Evolutionary conservation across 371 early-diverging fungal species (phyloP).

Genomic region (Mucor ambiguus): DNA sequence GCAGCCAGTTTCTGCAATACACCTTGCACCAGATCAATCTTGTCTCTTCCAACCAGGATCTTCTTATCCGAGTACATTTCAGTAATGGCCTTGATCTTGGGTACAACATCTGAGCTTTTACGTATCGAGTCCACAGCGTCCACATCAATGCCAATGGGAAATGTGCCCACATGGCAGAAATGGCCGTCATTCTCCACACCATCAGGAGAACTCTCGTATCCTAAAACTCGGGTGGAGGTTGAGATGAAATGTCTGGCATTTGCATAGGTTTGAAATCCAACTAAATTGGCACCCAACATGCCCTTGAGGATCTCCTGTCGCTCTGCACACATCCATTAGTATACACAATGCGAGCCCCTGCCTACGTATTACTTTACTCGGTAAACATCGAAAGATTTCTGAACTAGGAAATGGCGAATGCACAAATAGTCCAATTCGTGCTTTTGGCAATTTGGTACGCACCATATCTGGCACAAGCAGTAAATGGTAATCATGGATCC

Average conservation of each 20-base stretch:
- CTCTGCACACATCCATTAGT: conserved; percentile 37
- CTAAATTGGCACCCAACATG: conserved; percentile 85
- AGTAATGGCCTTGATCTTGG: conserved; percentile 75
- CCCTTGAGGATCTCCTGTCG: conserved; percentile 91
- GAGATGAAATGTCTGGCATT: conserved; percentile 95
- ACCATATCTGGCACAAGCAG: conserved; percentile 89
- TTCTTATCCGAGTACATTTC: conserved; percentile 89
- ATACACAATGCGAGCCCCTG: not conserved
- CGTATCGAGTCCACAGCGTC: conserved; percentile 43
- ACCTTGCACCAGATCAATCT: conserved; percentile 97
- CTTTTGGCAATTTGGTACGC: conserved; percentile 73
- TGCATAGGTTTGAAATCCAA: conserved; percentile 96
- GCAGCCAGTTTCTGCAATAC: conserved; percentile 95
- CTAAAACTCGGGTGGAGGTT: conserved; percentile 90
- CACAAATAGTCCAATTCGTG: conserved; percentile 95
- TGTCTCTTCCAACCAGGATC: conserved; percentile 97
- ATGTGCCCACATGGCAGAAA: conserved; percentile 82
- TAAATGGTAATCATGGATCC: conserved; percentile 99
- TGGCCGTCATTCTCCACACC: conserved; percentile 70
- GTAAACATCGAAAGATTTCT: conserved; percentile 92
- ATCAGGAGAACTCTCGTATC: conserved; percentile 80
- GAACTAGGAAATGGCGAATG: conserved; percentile 97
- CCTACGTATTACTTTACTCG: conserved; percentile 48
- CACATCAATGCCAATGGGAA: conserved; percentile 97
- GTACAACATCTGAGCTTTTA: conserved; percentile 52